A percentile compares a stretch with the other conserved stretches of the same genome.
These are phyloP conservation scores for Prunus armeniaca DNA, from an alignment of 306 rosid species.

Conservation along the genomic window DNA sequence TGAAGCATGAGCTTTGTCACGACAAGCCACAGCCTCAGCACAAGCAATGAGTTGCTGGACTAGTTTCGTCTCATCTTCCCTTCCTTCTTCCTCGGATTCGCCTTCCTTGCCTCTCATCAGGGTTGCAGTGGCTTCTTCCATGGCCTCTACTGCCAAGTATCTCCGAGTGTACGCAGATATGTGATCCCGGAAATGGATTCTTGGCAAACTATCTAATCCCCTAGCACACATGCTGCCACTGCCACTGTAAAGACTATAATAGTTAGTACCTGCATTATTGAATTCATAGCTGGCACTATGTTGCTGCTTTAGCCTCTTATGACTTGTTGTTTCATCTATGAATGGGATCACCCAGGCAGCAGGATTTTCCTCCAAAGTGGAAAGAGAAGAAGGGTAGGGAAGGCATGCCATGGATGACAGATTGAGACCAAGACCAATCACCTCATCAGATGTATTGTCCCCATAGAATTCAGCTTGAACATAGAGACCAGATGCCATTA, in stretches of 20 bases:
- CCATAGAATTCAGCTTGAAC: conserved; percentile 6
- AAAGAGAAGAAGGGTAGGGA: neutral
- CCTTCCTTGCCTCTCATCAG: neutral
- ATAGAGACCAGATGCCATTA: conserved; percentile 11
- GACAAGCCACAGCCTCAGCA: conserved; percentile 18
- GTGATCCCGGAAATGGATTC: conserved; percentile 10
- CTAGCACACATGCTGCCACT: neutral
- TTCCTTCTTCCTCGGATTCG: neutral
- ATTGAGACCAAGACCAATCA: conserved; percentile 7
- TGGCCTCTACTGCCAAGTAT: conserved; percentile 13
- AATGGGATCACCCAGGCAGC: neutral
- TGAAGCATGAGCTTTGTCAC: conserved; percentile 10
- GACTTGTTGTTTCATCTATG: neutral
- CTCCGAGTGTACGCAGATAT: conserved; percentile 6
- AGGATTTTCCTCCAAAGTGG: neutral
- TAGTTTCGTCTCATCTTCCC: conserved; percentile 12
- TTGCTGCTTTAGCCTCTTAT: conserved; percentile 4
- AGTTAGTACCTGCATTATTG: neutral
- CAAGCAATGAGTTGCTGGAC: conserved; percentile 15
- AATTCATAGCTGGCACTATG: neutral
- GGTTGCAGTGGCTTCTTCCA: conserved; percentile 9
- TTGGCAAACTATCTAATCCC: neutral
- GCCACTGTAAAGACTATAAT: neutral
- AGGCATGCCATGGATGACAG: conserved; percentile 13
- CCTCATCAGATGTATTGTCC: neutral